These are phyloP conservation scores for Torulaspora franciscae DNA, from an alignment of 805 yeast species.

Conservation along the genomic window DNA sequence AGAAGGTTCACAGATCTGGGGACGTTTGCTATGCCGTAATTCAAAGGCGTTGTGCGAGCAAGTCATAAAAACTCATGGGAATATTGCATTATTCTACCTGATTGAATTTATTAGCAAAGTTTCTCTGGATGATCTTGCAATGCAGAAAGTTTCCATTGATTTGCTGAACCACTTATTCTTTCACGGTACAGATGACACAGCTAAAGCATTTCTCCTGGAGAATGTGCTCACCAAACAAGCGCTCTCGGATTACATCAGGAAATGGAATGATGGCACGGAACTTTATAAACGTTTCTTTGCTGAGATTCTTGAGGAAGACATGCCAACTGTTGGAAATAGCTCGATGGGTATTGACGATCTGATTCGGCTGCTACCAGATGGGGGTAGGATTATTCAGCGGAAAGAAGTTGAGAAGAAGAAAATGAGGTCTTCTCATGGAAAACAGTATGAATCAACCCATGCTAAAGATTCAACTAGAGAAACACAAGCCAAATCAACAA, in stretches of 20 bases:
- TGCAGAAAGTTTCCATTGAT: slow-evolving; percentile 33
- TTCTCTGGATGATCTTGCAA: slow-evolving; percentile 34
- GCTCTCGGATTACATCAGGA: slow-evolving; percentile 23
- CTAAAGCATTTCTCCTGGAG: slow-evolving; percentile 14
- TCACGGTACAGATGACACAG: background rate
- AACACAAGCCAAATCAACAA: slow-evolving; percentile 8
- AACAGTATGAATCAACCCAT: background rate
- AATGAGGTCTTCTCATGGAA: background rate
- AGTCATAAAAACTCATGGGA: slow-evolving; percentile 36
- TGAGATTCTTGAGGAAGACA: slow-evolving; percentile 18
- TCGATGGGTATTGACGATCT: slow-evolving; percentile 13
- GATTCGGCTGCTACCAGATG: slow-evolving; percentile 17
- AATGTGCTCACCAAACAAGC: slow-evolving; percentile 27
- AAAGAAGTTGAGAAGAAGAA: background rate
- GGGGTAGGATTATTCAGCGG: slow-evolving; percentile 3
- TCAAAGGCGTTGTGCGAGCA: slow-evolving; percentile 33
- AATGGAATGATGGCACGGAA: slow-evolving; percentile 37
- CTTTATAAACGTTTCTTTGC: slow-evolving; percentile 25
- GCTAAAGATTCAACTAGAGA: background rate
- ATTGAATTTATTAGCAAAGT: slow-evolving; percentile 35
- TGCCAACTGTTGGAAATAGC: slow-evolving; percentile 18
- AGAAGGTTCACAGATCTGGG: slow-evolving; percentile 19
- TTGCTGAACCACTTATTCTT: slow-evolving; percentile 34
- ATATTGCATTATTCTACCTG: slow-evolving; percentile 35
- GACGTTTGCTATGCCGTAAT: slow-evolving; percentile 21